Conservation (phyloP, 495 filamentous ascomycete species). For the Annulohypoxylon moriforme region DNA sequence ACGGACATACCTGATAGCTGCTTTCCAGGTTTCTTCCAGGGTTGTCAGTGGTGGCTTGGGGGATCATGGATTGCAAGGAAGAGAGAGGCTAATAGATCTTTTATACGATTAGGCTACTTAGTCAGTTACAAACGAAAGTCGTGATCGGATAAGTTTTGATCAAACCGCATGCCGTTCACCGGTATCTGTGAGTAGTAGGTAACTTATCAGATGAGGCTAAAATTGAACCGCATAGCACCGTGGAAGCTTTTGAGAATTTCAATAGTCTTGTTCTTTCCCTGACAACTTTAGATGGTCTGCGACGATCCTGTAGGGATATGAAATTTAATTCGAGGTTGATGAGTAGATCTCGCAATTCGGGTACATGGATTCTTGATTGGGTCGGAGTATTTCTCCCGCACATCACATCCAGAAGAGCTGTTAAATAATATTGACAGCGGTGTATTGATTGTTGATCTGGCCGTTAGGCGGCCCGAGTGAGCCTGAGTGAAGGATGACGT, state of each 20-base stretch:
- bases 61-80: background rate
- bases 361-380: conserved; percentile 26
- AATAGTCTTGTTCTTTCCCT: background rate
- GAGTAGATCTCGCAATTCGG: conserved; percentile 9
- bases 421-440: conserved; percentile 32
- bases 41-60: background rate
- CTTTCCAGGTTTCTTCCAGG: background rate
- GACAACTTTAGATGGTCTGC: background rate
- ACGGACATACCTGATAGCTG: background rate
- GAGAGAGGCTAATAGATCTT: background rate
- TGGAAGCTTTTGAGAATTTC: conserved; percentile 20
- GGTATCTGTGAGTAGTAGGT: conserved; percentile 6
- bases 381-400: conserved; percentile 36
- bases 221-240: conserved; percentile 25
- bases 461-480: conserved; percentile 10
- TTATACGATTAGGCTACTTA: background rate
- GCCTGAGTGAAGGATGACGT: conserved; percentile 15
- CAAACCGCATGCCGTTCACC: conserved; percentile 12
- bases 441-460: conserved; percentile 4
- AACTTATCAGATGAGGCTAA: conserved; percentile 17
- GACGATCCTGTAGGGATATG: conserved; percentile 9
- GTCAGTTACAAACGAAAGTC: background rate
- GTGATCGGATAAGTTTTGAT: background rate
- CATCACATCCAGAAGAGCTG: conserved; percentile 31
- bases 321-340: conserved; percentile 25